phyloP scores from a whole-genome alignment of 2,329 filamentous ascomycete species.

The Pseudopyricularia cyperi region DNA sequence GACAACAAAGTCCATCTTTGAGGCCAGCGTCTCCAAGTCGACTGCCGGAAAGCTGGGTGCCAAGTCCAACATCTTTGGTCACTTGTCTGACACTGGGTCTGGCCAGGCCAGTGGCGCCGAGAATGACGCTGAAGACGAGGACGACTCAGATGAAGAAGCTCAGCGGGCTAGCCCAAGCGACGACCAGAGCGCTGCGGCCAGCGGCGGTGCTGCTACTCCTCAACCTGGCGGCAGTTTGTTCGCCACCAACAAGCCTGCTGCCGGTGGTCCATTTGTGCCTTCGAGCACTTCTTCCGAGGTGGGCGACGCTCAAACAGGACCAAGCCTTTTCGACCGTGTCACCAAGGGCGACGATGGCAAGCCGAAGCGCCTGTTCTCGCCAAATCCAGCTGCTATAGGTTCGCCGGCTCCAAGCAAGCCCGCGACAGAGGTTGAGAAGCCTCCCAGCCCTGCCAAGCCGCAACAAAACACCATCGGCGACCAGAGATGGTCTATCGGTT shows the following conservation, averaged over 20 bases:
- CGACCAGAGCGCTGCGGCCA: conserved; percentile 28
- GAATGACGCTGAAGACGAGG: conserved; percentile 24
- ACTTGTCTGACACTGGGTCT: conserved; percentile 43
- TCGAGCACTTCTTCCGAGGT: conserved; percentile 27
- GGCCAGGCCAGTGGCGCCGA: conserved; percentile 39
- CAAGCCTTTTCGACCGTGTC: conserved; percentile 43
- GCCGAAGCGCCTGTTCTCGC: conserved; percentile 26
- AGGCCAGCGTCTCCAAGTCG: conserved; percentile 18
- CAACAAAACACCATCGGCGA: conserved; percentile 17
- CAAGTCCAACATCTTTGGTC: conserved; percentile 41
- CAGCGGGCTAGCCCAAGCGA: conserved; percentile 29
- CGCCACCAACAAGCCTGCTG: conserved; percentile 13
- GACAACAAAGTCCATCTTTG: conserved; percentile 8
- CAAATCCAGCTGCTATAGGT: conserved; percentile 13
- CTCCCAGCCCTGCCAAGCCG: conserved; percentile 29
- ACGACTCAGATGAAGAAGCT: conserved; percentile 32
- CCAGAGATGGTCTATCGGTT: conserved; percentile 34
- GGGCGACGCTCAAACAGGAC: conserved; percentile 28
- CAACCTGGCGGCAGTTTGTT: conserved; percentile 21
- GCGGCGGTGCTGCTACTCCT: conserved; percentile 25
- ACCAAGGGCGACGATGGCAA: conserved; percentile 36
- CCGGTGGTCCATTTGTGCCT: conserved; percentile 8
- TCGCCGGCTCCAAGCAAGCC: conserved; percentile 10
- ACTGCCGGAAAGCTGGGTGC: conserved; percentile 9
- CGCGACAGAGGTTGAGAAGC: conserved; percentile 24